Conservation (phyloP, 495 filamentous ascomycete species). For the Neurospora cerealis region DNA sequence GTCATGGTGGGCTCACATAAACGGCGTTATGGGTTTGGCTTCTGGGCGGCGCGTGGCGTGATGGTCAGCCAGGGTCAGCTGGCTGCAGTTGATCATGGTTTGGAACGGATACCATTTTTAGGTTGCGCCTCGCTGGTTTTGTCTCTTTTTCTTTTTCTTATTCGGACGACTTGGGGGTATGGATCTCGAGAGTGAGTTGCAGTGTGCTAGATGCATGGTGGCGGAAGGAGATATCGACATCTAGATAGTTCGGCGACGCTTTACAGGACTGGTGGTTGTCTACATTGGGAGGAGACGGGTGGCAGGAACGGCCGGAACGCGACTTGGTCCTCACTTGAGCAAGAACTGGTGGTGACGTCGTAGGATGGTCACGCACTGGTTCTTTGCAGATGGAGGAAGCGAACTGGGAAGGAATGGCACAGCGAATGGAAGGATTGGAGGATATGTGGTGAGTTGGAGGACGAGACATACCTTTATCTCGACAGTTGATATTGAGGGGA, state of each 20-base stretch:
- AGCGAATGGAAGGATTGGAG: neutral
- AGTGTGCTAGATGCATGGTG: neutral
- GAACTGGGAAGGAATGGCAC: neutral
- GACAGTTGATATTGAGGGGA: neutral
- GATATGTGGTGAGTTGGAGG: neutral
- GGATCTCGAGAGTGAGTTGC: neutral
- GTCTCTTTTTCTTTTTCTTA: neutral
- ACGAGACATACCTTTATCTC: neutral
- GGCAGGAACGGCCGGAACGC: neutral
- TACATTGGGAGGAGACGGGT: neutral
- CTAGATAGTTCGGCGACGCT: neutral
- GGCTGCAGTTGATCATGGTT: neutral
- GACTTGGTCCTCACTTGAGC: neutral
- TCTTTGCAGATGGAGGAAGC: neutral
- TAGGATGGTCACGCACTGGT: neutral
- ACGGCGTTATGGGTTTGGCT: neutral
- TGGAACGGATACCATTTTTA: neutral
- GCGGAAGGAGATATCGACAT: neutral
- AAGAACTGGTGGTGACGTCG: neutral
- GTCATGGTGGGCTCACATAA: neutral
- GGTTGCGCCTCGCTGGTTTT: neutral
- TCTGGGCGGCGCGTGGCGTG: neutral
- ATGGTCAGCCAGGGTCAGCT: neutral
- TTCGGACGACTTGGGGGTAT: neutral
- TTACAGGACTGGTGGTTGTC: neutral